Evolutionary conservation across 805 yeast species (phyloP).

Genomic region (Grigorovia jiainica): DNA sequence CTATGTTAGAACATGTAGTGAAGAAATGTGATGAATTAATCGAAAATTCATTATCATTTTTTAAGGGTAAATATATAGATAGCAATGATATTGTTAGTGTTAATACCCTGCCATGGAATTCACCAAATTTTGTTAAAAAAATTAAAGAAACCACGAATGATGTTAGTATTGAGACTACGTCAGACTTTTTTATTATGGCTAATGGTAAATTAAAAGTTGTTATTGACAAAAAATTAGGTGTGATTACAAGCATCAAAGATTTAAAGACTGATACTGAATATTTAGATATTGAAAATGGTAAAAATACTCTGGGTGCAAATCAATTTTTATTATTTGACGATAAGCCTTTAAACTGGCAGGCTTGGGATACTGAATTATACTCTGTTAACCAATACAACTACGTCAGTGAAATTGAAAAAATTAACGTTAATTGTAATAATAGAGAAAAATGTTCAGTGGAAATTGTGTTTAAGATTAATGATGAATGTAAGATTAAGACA

Average conservation of each 20-base stretch:
- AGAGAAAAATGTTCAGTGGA: constrained; percentile 55
- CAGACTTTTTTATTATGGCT: constrained; percentile 28
- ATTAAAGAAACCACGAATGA: background rate
- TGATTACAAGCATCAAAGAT: constrained; percentile 57
- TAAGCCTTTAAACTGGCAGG: constrained; percentile 84
- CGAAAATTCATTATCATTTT: constrained; percentile 38
- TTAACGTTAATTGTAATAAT: constrained; percentile 30
- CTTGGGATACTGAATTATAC: constrained; percentile 95
- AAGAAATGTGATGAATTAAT: constrained; percentile 44
- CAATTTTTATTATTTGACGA: constrained; percentile 80
- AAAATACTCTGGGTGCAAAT: constrained; percentile 59
- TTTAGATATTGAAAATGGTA: constrained; percentile 47
- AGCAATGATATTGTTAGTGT: background rate
- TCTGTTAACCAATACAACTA: constrained; percentile 65
- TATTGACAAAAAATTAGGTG: constrained; percentile 47
- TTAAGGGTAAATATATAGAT: constrained; percentile 22
- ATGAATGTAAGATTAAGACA: constrained; percentile 50
- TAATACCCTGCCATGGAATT: constrained; percentile 57
- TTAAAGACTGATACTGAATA: constrained; percentile 50
- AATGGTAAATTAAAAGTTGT: constrained; percentile 55
- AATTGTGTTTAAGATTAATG: constrained; percentile 52
- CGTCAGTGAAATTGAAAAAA: constrained; percentile 28
- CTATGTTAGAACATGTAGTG: constrained; percentile 56
- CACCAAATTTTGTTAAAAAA: background rate
- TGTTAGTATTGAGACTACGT: background rate